phyloP scores from a whole-genome alignment of 176 grass and related monocot genomes.

The Raddia guianensis region DNA sequence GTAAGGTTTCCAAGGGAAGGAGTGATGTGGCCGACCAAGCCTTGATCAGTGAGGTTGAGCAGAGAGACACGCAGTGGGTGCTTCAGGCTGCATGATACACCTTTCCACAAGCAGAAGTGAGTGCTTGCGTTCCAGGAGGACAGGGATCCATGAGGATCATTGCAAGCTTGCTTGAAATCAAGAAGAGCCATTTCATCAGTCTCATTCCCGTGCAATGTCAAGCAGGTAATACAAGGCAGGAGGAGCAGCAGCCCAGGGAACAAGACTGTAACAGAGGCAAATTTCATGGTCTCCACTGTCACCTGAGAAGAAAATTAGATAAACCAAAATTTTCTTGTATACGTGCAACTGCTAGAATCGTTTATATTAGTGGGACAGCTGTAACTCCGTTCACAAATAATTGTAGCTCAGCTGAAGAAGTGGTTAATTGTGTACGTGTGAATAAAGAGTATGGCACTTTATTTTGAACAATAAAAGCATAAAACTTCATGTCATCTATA shows the following conservation, averaged over 20 bases:
- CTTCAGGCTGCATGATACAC: conserved; percentile 30
- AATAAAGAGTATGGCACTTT: background rate
- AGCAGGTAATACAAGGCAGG: background rate
- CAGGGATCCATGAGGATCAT: conserved; percentile 6
- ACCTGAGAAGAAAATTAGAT: background rate
- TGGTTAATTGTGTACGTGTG: background rate
- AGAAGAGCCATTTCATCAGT: conserved; percentile 11
- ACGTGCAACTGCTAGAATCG: no score
- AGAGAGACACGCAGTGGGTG: conserved; percentile 10
- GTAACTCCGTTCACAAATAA: background rate
- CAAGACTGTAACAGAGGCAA: background rate
- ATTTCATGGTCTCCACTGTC: background rate
- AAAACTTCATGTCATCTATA: no score
- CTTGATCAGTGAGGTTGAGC: conserved; percentile 27
- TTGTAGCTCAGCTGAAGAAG: background rate
- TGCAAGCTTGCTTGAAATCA: conserved; percentile 14
- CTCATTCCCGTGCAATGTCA: background rate
- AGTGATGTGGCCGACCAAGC: background rate
- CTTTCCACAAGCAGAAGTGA: conserved; percentile 23
- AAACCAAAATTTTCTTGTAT: no score
- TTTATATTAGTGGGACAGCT: no score
- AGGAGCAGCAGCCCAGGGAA: background rate
- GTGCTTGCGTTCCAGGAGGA: background rate
- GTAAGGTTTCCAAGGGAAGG: conserved; percentile 25
- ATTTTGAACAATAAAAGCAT: no score